phyloP scores from a whole-genome alignment of 2,329 filamentous ascomycete species.

The Tolypocladium pustulatum region DNA sequence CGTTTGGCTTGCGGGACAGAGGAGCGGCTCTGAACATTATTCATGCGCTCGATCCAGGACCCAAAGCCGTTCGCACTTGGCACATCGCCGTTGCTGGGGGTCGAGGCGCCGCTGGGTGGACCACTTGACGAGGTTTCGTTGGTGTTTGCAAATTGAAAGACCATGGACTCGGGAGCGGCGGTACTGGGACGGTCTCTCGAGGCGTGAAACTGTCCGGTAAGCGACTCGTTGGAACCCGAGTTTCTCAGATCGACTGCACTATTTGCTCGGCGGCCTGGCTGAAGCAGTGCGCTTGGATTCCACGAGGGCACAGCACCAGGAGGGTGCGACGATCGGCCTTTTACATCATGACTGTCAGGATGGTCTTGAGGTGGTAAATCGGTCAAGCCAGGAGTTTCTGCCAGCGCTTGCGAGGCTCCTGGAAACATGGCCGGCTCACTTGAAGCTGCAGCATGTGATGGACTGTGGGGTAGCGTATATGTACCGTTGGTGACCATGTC shows the following conservation, averaged over 20 bases:
- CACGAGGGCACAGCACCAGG: slow-evolving; percentile 22
- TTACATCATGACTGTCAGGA: slow-evolving; percentile 4
- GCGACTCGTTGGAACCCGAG: slow-evolving; percentile 12
- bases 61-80: slow-evolving; percentile 32
- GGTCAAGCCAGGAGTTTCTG: background rate
- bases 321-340: slow-evolving; percentile 18
- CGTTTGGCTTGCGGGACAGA: slow-evolving; percentile 53
- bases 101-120: slow-evolving; percentile 22
- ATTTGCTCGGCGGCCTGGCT: slow-evolving; percentile 22
- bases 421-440: slow-evolving; percentile 4
- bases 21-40: slow-evolving; percentile 60
- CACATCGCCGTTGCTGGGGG: slow-evolving; percentile 15
- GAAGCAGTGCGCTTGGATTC: slow-evolving; percentile 29
- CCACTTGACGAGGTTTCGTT: slow-evolving; percentile 21
- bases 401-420: slow-evolving; percentile 2
- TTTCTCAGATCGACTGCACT: slow-evolving; percentile 16
- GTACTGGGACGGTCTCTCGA: slow-evolving; percentile 11
- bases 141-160: slow-evolving; percentile 32
- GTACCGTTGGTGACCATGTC: slow-evolving; percentile 8
- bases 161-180: slow-evolving; percentile 20
- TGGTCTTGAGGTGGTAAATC: background rate
- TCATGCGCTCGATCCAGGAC: slow-evolving; percentile 63
- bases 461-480: background rate
- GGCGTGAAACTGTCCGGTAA: slow-evolving; percentile 8
- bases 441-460: slow-evolving; percentile 2